Evolutionary conservation across 768 basidiomycete species (phyloP), one percentile per base, ranked within the genome.

Genomic region (Pleurotus djamor): DNA sequence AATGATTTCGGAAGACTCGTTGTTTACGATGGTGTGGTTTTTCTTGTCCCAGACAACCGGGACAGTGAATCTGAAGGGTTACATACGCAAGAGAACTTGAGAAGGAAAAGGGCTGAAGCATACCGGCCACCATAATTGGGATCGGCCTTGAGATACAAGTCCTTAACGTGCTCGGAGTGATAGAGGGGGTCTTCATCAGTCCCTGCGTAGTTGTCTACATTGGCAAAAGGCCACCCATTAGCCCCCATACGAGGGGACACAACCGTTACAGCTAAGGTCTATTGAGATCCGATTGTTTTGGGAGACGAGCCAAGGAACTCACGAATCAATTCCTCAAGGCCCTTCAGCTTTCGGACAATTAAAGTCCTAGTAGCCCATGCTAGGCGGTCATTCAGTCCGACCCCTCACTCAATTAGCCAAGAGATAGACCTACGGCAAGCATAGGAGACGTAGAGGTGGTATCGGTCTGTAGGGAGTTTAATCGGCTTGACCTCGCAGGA

Each of bases 11-110:
- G 91, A 87, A 63, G 87, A 89, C 69, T 99, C 96, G 70, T 98
- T 98, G 78, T 94, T 98, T 59, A 99, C 97, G 64, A 98, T 90
- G 43, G 89, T 90, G 48, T 88, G 75, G 45, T 69, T 76, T 71
- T 96, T 92, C 77, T 87, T 96, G 75, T 98, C 97, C 92, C 94
- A 99, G 4, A 99, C 79, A 36, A 94, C 74, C 4, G 95, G 95
- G 7, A 94, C 92, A 1, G 94, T 94, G 78, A 93, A 94, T 41
- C 90, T 85, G 57, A 10, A 44, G 13, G 14, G 48, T 44, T 28
- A 52, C n/a, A 28, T 17, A 47, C 14, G 54, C 17, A 34, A 36
- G 5, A 56, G 56, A n/a, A 9, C 1, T 21, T 37, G 37, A 57
- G 33, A 28, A 21, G 9, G 14, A 17, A 36, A 3, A 9, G 21